phyloP scores from a whole-genome alignment of 176 grass and related monocot genomes.

The Chloris gayana region DNA sequence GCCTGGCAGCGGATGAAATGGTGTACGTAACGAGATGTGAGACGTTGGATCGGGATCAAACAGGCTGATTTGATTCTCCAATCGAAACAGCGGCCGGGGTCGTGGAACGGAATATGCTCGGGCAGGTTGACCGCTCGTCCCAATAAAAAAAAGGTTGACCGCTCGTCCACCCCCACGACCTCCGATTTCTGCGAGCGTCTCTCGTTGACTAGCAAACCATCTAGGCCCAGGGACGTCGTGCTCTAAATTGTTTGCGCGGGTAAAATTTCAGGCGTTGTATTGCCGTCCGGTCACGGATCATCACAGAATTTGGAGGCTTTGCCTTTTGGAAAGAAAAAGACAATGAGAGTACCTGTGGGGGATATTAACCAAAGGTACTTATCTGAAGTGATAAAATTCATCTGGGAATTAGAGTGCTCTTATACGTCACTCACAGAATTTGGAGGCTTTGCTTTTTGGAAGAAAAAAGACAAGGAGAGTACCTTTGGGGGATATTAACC shows the following conservation, averaged over 20 bases:
- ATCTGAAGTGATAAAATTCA: too few relatives aligned
- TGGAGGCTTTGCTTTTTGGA: background rate
- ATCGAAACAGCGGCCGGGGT: background rate
- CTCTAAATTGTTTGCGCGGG: background rate
- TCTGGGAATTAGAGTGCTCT: too few relatives aligned
- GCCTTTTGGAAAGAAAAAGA: too few relatives aligned
- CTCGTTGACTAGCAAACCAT: background rate
- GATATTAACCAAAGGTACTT: too few relatives aligned
- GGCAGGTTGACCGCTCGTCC: conserved; percentile 31
- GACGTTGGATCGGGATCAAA: conserved; percentile 25
- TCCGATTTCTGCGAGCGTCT: conserved; percentile 41
- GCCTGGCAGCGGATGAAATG: background rate
- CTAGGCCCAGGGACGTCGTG: background rate
- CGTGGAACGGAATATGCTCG: conserved; percentile 26
- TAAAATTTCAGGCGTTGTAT: background rate
- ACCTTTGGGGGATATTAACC: too few relatives aligned
- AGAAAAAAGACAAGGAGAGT: too few relatives aligned
- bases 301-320: too few relatives aligned
- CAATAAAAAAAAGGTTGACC: too few relatives aligned
- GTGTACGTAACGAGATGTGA: conserved; percentile 1
- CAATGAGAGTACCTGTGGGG: too few relatives aligned
- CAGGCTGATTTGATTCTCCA: conserved; percentile 19
- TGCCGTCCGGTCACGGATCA: background rate
- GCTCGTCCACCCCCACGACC: conserved; percentile 34
- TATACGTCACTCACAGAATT: background rate